phyloP scores from a whole-genome alignment of 768 basidiomycete species.

The Auricularia cornea region DNA sequence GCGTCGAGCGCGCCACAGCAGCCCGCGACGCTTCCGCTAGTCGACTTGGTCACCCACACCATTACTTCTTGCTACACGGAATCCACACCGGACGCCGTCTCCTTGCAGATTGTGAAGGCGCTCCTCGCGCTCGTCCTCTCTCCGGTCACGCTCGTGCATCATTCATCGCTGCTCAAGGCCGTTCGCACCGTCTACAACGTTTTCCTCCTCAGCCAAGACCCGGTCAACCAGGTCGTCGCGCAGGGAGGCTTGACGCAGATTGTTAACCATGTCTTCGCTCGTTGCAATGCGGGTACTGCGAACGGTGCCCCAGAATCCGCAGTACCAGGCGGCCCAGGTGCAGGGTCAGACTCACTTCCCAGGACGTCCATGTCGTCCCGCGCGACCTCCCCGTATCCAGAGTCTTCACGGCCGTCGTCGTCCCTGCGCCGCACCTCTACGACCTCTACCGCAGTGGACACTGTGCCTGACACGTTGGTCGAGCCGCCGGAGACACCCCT shows the following conservation, averaged over 20 bases:
- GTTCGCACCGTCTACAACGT: constrained; percentile 98
- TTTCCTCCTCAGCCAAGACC: constrained; percentile 82
- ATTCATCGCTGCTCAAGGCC: constrained; percentile 90
- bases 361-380: not conserved
- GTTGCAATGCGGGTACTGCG: constrained; percentile 42
- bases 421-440: not conserved
- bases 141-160: constrained; percentile 80
- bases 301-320: constrained; percentile 2
- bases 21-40: constrained; percentile 55
- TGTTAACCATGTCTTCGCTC: constrained; percentile 91
- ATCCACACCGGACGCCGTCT: constrained; percentile 80
- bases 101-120: constrained; percentile 94
- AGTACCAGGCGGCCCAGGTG: not conserved
- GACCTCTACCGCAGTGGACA: not conserved
- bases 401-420: not conserved
- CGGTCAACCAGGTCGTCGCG: constrained; percentile 95
- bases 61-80: constrained; percentile 90
- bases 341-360: not conserved
- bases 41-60: constrained; percentile 90
- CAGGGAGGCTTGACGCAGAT: constrained; percentile 97
- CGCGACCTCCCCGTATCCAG: not conserved
- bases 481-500: too few relatives aligned
- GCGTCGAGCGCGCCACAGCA: constrained; percentile 33
- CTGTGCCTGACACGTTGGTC: not conserved
- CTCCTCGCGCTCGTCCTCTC: constrained; percentile 85